Evolutionary conservation across 805 yeast species (phyloP), one percentile per base, ranked within the genome.

Genomic region (Diddensiella caesifluorescens): DNA sequence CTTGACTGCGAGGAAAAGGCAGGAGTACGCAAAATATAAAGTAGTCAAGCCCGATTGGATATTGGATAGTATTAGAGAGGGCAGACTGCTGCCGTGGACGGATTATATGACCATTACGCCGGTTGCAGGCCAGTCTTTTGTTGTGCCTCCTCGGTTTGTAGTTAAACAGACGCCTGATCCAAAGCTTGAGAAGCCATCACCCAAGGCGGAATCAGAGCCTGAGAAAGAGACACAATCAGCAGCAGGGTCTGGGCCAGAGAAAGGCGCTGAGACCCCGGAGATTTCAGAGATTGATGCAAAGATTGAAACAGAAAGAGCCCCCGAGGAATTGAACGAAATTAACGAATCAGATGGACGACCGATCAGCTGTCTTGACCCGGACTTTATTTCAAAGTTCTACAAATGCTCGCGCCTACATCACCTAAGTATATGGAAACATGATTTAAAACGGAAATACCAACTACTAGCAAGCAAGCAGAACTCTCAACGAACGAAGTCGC

Each of bases 21-120:
- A 73, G 2, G 81, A 83, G 60, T 86, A 77, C 57, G 64, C 69
- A 26, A 74, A 80, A 47, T 82, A 74, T 58, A 79, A 76, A 50
- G 95, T 92, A 2, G 94, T 88, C 1, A 72, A 61, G 45, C 95
- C 97, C 0, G 70, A 71, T 23, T 90, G 97, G 97, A 70, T 92
- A 2, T 67, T 71, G 0, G 84, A 87, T 16, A 73, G 84, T 40
- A 67, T 87, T 4, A 65, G 68, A 2, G 52, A 57, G 4, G 67
- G 71, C 0, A 63, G 54, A 41, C 46, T 79, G 7, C 59, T 80
- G 10, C 78, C 79, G 32, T 89, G 97, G 97, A 69, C 69, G n/a
- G 71, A 75, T 12, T 90, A 75, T 55, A 65, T 84, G 19, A 53
- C 71, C 2, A 63, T 69, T 4, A 69, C 69, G 10, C 36, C 23